phyloP scores from a whole-genome alignment of 495 filamentous ascomycete genomes.

The Hypoxylon fragiforme region DNA sequence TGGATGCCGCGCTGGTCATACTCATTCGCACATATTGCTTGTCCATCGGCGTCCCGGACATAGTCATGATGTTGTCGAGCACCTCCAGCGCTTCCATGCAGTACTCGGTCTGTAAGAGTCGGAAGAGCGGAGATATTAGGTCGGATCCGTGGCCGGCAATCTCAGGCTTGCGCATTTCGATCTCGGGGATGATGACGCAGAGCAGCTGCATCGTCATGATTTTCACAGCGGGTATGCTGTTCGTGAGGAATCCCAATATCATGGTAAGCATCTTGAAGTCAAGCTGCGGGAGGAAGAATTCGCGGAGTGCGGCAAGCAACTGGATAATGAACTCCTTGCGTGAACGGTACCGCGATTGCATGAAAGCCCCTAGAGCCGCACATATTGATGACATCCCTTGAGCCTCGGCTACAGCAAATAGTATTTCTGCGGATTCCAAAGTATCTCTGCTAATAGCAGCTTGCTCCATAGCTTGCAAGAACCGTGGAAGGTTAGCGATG shows the following conservation, averaged over 20 bases:
- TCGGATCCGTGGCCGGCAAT: conserved; percentile 92
- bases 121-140: conserved; percentile 88
- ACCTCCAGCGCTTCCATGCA: conserved; percentile 90
- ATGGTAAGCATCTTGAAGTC: conserved; percentile 87
- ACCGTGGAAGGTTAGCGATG: conserved; percentile 86
- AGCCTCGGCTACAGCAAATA: conserved; percentile 72
- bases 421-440: conserved; percentile 63
- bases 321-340: conserved; percentile 77
- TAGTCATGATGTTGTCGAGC: conserved; percentile 90
- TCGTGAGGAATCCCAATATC: conserved; percentile 89
- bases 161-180: conserved; percentile 91
- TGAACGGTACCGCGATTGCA: conserved; percentile 66
- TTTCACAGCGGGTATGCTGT: conserved; percentile 85
- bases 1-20: conserved; percentile 82
- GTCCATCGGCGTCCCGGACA: conserved; percentile 91
- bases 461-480: conserved; percentile 78
- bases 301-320: conserved; percentile 73
- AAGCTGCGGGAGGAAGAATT: conserved; percentile 77
- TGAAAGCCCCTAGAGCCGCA: conserved; percentile 67
- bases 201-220: conserved; percentile 89
- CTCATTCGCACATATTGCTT: conserved; percentile 95
- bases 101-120: conserved; percentile 89
- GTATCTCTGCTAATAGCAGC: conserved; percentile 56
- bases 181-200: conserved; percentile 80
- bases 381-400: conserved; percentile 63